Evolutionary conservation across 148 eudicot genomes (phyloP), one percentile per base, ranked within the genome.

Genomic region (Spergularia bocconei): DNA sequence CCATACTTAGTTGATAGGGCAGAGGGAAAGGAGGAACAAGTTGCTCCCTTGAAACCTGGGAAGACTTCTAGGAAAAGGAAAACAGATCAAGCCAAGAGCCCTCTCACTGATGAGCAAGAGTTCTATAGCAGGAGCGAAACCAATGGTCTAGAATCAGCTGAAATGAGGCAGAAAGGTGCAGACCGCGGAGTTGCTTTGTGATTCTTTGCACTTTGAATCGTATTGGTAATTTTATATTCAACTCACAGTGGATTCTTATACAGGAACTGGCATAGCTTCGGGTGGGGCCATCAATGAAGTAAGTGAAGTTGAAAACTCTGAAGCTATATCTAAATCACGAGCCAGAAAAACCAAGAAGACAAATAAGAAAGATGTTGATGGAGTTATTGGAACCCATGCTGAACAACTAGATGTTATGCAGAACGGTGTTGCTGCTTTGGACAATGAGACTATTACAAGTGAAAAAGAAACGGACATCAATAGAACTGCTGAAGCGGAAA

Each of bases 31-130:
- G 23, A 50, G 41, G 74, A 68, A 23, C 53, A 51, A 23, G 48
- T 12, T 38, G 13, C 71, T 60, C 56, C 54, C 38, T 19, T 38
- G 53, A 60, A 48, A 10, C 58, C 54, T 64, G 85, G 62, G 66
- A 83, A 70, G 11, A 33, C 55, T 19, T 56, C 59, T 59, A 86
- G 78, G 76, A 79, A 64, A 47, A 88, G 78, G 79, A 81, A 78
- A 70, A 82, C 78, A 57, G 83, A 39, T 78, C 83, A 68, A 69
- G 75, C 77, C 11, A 83, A 81, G 77, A 86, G 72, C 53, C 74
- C 83, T 71, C 72, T 58, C 52, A 69, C 73, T 55, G 68, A 47
- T 74, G 70, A 72, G 53, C 71, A 74, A 53, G 78, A 82, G 2
- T 9, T 51, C 56, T 75, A 80, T 52, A 79, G 71, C 71, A 55